phyloP scores from a whole-genome alignment of 495 filamentous ascomycete genomes.

The Penicillium angulare region DNA sequence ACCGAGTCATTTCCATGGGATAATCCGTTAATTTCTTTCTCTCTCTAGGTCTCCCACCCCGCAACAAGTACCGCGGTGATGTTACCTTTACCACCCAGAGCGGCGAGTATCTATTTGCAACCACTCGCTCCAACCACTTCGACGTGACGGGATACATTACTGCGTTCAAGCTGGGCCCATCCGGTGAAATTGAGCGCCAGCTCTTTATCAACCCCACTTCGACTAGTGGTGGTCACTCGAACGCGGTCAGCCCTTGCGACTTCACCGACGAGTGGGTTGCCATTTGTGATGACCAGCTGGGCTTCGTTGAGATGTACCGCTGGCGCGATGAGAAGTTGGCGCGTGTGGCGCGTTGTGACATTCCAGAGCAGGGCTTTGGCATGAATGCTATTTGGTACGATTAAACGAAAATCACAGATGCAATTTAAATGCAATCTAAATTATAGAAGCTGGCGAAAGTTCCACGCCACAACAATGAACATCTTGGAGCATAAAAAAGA shows the following conservation, averaged over 20 bases:
- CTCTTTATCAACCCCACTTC: conserved; percentile 78
- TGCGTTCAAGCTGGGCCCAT: conserved; percentile 67
- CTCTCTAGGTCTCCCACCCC: conserved; percentile 44
- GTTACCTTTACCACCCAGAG: conserved; percentile 67
- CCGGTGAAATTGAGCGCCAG: conserved; percentile 71
- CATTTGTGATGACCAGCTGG: conserved; percentile 79
- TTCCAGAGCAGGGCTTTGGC: conserved; percentile 78
- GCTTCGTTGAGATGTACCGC: conserved; percentile 81
- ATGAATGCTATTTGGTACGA: conserved; percentile 94
- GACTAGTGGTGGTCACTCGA: conserved; percentile 81
- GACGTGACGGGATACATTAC: conserved; percentile 77
- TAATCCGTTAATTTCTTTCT: background rate
- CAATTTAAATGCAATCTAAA: background rate
- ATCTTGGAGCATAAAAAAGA: background rate
- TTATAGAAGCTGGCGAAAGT: background rate
- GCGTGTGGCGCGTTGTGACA: conserved; percentile 68
- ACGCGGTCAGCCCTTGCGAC: conserved; percentile 74
- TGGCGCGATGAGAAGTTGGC: conserved; percentile 77
- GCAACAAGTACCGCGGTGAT: conserved; percentile 69
- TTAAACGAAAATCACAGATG: conserved; percentile 34
- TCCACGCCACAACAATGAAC: background rate
- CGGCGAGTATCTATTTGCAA: conserved; percentile 73
- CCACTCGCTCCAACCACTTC: conserved; percentile 72
- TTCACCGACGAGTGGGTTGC: conserved; percentile 85
- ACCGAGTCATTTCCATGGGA: background rate